Evolutionary conservation across 2,329 filamentous ascomycete genomes (phyloP), one percentile per base, ranked within the genome.

Genomic region (Polytolypa hystricis): DNA sequence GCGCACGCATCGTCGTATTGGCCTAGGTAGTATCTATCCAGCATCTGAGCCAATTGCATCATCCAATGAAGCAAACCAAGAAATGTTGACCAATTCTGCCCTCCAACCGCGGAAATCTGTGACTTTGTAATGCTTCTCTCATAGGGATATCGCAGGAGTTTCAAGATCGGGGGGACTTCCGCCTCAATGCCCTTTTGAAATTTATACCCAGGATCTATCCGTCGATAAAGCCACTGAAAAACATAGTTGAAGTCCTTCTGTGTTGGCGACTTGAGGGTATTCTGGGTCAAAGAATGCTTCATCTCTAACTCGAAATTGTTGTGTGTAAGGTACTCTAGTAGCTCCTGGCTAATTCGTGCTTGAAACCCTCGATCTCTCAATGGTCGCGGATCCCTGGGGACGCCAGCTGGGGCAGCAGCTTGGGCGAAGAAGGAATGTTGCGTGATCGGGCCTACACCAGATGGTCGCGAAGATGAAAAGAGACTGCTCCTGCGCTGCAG

Each of bases 201-300:
- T 23, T 80, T 78, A 58, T 96, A 93, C 49, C 80, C 83, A 0
- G 91, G 91, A 55, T 98, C 91, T 54, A 98, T 93, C 39, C 86
- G 82, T 53, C 86, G 84, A 60, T 98, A 98, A 3, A 98, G 69
- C 84, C 89, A 98, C 53, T 96, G 86, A 54, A 98, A 98, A 72
- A 98, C 93, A 60, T 76, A 81, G 53, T 93, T 91, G 65, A 98
- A 98, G 57, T 98, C 91, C 55, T 98, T 98, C 50, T 96, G 89
- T 1, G 89, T 98, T 0, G 91, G 93, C 29, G 84, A 93, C 51
- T 84, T 89, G 55, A 94, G 79, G 5, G 85, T 83, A 51, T 95
- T 95, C 45, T 83, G 81, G 1, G 84, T 84, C n/a, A 98, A 68
- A 1, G 78, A 81, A 57, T 96, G 84, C 62, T 93, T 95, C 79